Evolutionary conservation across 805 yeast species (phyloP).

Genomic region (Millerozyma miso): DNA sequence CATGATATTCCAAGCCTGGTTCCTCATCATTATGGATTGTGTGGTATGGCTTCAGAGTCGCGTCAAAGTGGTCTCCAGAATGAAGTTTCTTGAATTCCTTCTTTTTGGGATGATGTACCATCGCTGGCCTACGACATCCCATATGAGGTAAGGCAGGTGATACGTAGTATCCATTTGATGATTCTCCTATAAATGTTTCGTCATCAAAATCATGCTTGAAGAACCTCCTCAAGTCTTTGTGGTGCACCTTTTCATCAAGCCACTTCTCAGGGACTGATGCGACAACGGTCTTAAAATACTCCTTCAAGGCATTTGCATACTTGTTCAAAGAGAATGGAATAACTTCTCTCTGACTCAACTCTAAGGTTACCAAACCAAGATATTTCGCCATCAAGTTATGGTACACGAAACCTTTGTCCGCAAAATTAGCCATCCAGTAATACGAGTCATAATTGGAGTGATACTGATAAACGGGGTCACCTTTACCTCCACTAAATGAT

Average conservation of each 20-base stretch:
- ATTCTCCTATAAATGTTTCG: constrained; percentile 9
- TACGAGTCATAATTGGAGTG: constrained; percentile 59
- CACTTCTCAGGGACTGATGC: constrained; percentile 30
- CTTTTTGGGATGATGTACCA: neutral
- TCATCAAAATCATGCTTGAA: constrained; percentile 13
- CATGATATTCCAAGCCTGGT: neutral
- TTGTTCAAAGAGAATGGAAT: constrained; percentile 43
- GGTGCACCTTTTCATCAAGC: constrained; percentile 19
- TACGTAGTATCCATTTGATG: constrained; percentile 18
- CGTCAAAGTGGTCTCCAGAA: neutral
- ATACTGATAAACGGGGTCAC: constrained; percentile 51
- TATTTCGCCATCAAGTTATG: constrained; percentile 60
- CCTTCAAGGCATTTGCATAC: constrained; percentile 43
- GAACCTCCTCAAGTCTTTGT: constrained; percentile 13
- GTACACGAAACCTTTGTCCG: constrained; percentile 48
- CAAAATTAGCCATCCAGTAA: constrained; percentile 49
- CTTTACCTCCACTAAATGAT: constrained; percentile 29
- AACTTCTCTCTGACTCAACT: constrained; percentile 55
- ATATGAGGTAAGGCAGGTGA: neutral
- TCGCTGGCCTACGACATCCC: neutral
- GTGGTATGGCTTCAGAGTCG: neutral
- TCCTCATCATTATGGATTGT: neutral
- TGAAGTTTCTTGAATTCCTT: neutral
- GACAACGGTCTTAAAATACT: constrained; percentile 30
- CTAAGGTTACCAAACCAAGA: constrained; percentile 51